A percentile compares a stretch with the other conserved stretches of the same genome.
Conservation (phyloP, 2,329 filamentous ascomycete species). For the Epichloe festucae region DNA sequence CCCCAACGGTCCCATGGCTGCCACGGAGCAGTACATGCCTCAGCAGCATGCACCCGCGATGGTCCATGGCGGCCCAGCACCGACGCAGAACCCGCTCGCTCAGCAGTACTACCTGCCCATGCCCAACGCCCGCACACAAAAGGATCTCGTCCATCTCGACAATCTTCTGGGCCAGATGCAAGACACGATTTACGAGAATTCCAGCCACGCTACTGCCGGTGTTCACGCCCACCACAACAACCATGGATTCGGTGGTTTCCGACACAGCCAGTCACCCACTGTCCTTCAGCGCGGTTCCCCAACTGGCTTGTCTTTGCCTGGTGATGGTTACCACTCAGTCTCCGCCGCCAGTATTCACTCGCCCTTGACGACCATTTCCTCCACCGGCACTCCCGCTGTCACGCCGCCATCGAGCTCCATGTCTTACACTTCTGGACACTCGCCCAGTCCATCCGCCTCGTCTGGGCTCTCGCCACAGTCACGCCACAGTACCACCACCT, state of each 20-base stretch:
- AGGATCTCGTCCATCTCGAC: constrained; percentile 85
- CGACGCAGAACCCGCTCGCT: constrained; percentile 41
- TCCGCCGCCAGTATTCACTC: constrained; percentile 47
- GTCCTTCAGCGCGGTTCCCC: constrained; percentile 25
- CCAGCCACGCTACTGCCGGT: constrained; percentile 67
- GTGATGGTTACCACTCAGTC: constrained; percentile 27
- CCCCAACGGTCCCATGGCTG: constrained; percentile 34
- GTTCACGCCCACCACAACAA: constrained; percentile 66
- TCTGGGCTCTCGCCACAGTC: constrained; percentile 56
- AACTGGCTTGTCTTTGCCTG: constrained; percentile 19
- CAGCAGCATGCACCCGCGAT: constrained; percentile 26
- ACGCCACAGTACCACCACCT: constrained; percentile 45
- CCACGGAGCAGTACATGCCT: constrained; percentile 42
- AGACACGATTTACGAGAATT: constrained; percentile 87
- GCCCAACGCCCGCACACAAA: constrained; percentile 81
- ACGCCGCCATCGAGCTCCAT: constrained; percentile 64
- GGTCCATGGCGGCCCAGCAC: constrained; percentile 41
- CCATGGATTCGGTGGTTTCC: constrained; percentile 45
- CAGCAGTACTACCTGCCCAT: constrained; percentile 84
- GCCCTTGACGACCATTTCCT: constrained; percentile 44
- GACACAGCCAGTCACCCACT: constrained; percentile 42
- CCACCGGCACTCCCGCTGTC: constrained; percentile 59
- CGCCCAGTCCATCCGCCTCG: constrained; percentile 52
- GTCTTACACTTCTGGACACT: constrained; percentile 68
- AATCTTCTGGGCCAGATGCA: constrained; percentile 94